phyloP scores from a whole-genome alignment of 1,139 yeast genomes.

The Insectozyma bohioensis region DNA sequence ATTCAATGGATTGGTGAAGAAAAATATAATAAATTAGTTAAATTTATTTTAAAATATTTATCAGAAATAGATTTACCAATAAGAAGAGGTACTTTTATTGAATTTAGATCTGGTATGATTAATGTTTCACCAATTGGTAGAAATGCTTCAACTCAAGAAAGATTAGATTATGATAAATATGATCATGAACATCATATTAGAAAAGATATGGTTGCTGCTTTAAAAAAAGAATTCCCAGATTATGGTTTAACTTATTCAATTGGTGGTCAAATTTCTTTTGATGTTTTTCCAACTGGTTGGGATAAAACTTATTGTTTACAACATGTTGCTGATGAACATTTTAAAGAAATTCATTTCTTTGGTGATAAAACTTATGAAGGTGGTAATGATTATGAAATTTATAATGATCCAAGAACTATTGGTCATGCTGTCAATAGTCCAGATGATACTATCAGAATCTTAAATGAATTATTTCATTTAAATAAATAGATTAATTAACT shows the following conservation, averaged over 20 bases:
- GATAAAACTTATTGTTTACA: conserved; percentile 97
- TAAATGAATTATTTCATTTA: conserved; percentile 73
- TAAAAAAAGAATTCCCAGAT: conserved; percentile 80
- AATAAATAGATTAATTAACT: conserved; percentile 14
- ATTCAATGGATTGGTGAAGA: conserved; percentile 95
- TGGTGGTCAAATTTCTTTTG: conserved; percentile 99
- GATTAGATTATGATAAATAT: conserved; percentile 84
- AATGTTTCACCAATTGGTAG: conserved; percentile 98
- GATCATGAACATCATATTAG: conserved; percentile 82
- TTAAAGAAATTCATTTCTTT: conserved; percentile 89
- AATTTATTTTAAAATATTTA: conserved; percentile 81
- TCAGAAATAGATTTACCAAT: conserved; percentile 85
- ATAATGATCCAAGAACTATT: conserved; percentile 83
- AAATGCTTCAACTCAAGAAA: conserved; percentile 91
- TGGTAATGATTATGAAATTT: conserved; percentile 98
- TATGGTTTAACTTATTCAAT: conserved; percentile 89
- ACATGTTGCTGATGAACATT: conserved; percentile 84
- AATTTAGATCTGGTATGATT: conserved; percentile 99
- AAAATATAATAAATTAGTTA: conserved; percentile 83
- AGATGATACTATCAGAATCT: conserved; percentile 79
- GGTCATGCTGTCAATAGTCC: conserved; percentile 94
- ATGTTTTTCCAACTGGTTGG: conserved; percentile 99
- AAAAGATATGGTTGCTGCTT: conserved; percentile 77
- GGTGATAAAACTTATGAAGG: conserved; percentile 98
- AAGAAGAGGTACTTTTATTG: conserved; percentile 96